Base-by-base conservation (phyloP, 441 rosid species). In the Populus tomentosa region DNA sequence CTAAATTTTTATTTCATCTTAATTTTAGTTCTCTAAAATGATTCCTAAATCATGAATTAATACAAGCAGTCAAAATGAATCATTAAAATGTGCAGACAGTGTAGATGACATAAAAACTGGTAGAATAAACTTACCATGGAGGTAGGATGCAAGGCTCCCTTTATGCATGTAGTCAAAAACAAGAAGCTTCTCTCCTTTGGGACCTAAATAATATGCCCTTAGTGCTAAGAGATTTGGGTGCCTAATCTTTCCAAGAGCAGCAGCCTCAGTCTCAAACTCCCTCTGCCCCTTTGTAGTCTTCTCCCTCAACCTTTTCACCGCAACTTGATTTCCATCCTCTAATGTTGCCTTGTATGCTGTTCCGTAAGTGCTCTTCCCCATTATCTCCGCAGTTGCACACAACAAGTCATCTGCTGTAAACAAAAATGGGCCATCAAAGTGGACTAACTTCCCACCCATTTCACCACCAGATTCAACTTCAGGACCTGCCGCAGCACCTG, bases 121-220 rank as follows among this genome's bases (percentile, higher is more conserved):
- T 4, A 7, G n/a, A 30, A 3, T 40, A 9, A 16, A 76, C 88
- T 84, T 79, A 94, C 98, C 95, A 76, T 94, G 97, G 77, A 94
- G 97, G 79, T 88, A 94, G 30, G 90, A 86, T 59, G 94, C 92
- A 53, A 94, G 93, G 63, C 97, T 94, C 56, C 97, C 97, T 73
- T 79, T 87, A 75, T 92, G 85, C 96, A 94, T 91, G 86, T 92
- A 94, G 73, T 94, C 97, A 14, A 90, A 91, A 75, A 92, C 98
- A 2, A 92, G 92, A 81, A 94, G 98, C 90, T 94, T 94, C 84
- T 93, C 98, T 63, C 95, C 95, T 76, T 90, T 93, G n/a, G 97
- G 98, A 13, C 98, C 98, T 40, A 91, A 75, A 88, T 94, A 94
- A 83, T 91, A 94, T 38, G 97, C 94, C 53, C 98, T 85, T 7